phyloP scores from a whole-genome alignment of 768 basidiomycete genomes.

The Thelephora ganbajun region DNA sequence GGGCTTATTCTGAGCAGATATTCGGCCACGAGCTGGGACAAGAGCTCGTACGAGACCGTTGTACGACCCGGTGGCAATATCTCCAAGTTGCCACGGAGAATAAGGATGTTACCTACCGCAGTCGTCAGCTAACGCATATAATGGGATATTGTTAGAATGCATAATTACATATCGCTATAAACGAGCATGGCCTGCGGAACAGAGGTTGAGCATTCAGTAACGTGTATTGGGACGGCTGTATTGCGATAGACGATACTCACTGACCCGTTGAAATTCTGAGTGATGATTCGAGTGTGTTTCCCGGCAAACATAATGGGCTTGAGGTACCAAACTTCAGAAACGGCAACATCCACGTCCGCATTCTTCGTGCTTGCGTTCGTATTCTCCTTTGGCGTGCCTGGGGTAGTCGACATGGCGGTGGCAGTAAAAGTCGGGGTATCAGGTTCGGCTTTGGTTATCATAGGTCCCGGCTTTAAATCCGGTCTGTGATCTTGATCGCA shows the following conservation, averaged over 20 bases:
- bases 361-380: too few species aligned
- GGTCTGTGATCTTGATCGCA: too few species aligned
- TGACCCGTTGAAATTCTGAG: slow-evolving; percentile 76
- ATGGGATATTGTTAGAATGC: background rate
- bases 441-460: too few species aligned
- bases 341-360: too few species aligned
- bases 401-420: too few species aligned
- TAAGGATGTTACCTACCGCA: slow-evolving; percentile 69
- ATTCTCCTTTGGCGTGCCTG: too few species aligned
- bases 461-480: too few species aligned
- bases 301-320: slow-evolving; percentile 46
- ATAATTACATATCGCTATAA: slow-evolving; percentile 76
- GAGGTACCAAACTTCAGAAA: slow-evolving; percentile 59
- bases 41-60: slow-evolving; percentile 72
- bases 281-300: slow-evolving; percentile 35
- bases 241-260: slow-evolving; percentile 11
- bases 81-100: slow-evolving; percentile 69
- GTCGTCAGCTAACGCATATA: background rate
- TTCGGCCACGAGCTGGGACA: slow-evolving; percentile 74
- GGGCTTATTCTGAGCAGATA: slow-evolving; percentile 52
- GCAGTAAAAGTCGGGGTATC: too few species aligned
- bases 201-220: background rate
- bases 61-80: slow-evolving; percentile 53
- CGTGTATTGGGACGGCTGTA: background rate
- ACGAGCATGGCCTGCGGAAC: slow-evolving; percentile 66